phyloP scores from a whole-genome alignment of 2,329 filamentous ascomycete genomes.

The Didymella pomorum region DNA sequence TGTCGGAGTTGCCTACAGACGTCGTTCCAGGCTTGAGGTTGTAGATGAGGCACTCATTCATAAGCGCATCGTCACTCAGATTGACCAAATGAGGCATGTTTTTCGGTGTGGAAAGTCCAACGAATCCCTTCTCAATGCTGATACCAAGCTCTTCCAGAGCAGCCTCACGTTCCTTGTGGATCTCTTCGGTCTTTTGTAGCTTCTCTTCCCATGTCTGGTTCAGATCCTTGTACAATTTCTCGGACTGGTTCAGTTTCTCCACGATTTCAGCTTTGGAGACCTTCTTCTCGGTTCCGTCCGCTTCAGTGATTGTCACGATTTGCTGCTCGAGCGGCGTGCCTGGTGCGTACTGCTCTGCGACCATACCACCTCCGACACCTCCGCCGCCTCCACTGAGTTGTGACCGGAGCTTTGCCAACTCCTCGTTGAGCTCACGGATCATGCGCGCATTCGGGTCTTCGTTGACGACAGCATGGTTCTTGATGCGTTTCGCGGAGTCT shows the following conservation, averaged over 20 bases:
- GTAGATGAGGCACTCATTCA: conserved; percentile 96
- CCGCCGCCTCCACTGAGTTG: conserved; percentile 68
- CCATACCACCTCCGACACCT: conserved; percentile 52
- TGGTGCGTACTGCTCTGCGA: conserved; percentile 83
- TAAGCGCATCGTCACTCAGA: conserved; percentile 78
- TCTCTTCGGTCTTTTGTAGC: conserved; percentile 90
- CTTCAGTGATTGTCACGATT: conserved; percentile 89
- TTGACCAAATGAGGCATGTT: conserved; percentile 99
- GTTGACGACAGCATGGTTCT: conserved; percentile 99
- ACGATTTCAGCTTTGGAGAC: conserved; percentile 98
- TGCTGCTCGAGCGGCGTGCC: conserved; percentile 94
- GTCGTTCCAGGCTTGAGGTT: conserved; percentile 96
- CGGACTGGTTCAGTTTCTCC: conserved; percentile 93
- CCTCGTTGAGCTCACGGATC: conserved; percentile 97
- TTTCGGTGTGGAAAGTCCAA: conserved; percentile 94
- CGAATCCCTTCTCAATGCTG: conserved; percentile 97
- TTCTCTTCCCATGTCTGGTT: conserved; percentile 99
- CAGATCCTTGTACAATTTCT: conserved; percentile 93
- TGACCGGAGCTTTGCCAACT: conserved; percentile 82
- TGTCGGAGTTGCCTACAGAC: conserved; percentile 92
- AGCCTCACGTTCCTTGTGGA: conserved; percentile 95
- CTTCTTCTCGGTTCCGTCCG: conserved; percentile 88
- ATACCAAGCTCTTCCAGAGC: conserved; percentile 96
- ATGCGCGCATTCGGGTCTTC: conserved; percentile 98
- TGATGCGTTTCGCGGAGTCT: conserved; percentile 97